Evolutionary conservation across 345 rosid species (phyloP).

Genomic region (Excoecaria cochinchinensis): DNA sequence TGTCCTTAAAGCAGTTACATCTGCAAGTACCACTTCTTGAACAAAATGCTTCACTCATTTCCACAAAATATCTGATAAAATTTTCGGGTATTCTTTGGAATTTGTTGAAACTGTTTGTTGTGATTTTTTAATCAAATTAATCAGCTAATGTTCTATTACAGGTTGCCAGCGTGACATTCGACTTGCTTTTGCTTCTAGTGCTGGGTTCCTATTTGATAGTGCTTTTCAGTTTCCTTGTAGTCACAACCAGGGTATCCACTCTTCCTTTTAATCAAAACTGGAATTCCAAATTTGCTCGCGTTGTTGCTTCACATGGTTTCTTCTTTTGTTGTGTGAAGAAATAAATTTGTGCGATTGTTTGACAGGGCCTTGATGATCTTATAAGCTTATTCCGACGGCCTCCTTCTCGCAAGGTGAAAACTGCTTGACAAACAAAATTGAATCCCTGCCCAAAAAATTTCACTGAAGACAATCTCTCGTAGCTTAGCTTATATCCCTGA

Average conservation of each 20-base stretch:
- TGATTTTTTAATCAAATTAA: not conserved
- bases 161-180: conserved; percentile 99
- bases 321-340: not conserved
- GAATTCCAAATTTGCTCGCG: not conserved
- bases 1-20: too few relatives aligned
- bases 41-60: too few relatives aligned
- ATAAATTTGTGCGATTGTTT: not conserved
- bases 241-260: conserved; percentile 82
- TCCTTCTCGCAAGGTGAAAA: conserved; percentile 80
- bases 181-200: conserved; percentile 85
- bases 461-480: conserved; percentile 4
- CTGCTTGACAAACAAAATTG: conserved; percentile 39
- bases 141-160: conserved; percentile 33
- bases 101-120: not conserved
- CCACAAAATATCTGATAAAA: too few relatives aligned
- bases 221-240: conserved; percentile 89
- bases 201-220: conserved; percentile 87
- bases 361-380: conserved; percentile 93
- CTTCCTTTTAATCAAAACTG: not conserved
- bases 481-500: conserved; percentile 17
- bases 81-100: not conserved
- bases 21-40: too few relatives aligned
- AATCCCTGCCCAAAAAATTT: not conserved
- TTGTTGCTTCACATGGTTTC: not conserved
- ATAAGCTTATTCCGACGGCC: conserved; percentile 92